Base-by-base conservation (phyloP, 202 grass and related monocot genomes). In the Setaria viridis region DNA sequence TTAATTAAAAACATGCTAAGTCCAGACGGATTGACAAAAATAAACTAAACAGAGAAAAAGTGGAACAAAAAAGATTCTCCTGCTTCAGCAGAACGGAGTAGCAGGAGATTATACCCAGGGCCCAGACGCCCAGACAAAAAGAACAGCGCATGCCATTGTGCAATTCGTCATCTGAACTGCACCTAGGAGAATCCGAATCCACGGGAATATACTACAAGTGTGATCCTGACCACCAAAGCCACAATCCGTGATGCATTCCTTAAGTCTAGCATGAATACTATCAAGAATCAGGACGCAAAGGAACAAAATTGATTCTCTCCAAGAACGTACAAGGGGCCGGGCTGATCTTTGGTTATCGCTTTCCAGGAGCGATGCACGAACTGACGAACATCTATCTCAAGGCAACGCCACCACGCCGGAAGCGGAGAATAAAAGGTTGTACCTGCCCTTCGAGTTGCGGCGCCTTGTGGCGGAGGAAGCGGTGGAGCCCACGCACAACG, bases 381-480 rank as follows among this genome's bases (percentile, higher is more conserved):
- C 41, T 35, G 34, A 25, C 25, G 25, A 25, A 25, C 25, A 25
- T 25, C 25, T 25, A 25, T 25, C 25, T 25, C 25, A 25, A 25
- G 25, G 25, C 25, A 25, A 25, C 25, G 25, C 25, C 25, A 25
- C 25, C 25, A 25, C 25, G 25, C 25, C 25, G 25, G 25, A 25
- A 25, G 25, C 25, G 25, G 25, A 25, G 25, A 29, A 29, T 8
- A 49, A 15, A 47, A 48, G n/a, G 11, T 46, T 7, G 1, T 78
- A 94, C 94, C 90, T 90, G 80, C 1, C 68, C 63, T 11, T 90
- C 34, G 10, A 97, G 94, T 7, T 79, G 43, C 7, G 85, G 87
- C 3, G 83, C 77, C 45, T 94, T 97, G 62, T 92, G 92, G 7
- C 92, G 84, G 42, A 94, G 67, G 82, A 86, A 94, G 7, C 69